phyloP scores from a whole-genome alignment of 257 asterid genomes.

The Ocimum tenuiflorum region DNA sequence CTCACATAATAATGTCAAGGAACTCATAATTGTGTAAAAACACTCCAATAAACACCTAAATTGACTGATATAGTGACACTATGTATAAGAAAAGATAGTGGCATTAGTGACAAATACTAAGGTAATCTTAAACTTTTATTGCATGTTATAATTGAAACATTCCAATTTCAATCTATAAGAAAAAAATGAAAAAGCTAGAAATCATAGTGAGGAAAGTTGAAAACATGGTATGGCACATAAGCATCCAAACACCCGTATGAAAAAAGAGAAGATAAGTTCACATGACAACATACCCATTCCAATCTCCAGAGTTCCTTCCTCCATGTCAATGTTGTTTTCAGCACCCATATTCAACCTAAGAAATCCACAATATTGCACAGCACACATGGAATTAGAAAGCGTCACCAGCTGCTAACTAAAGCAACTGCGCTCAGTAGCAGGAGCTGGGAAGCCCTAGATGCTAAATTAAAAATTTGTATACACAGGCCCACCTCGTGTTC shows the following conservation, averaged over 20 bases:
- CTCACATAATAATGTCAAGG: no score
- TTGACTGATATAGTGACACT: neutral
- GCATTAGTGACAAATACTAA: neutral
- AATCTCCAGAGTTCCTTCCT: conserved; percentile 85
- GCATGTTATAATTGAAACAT: neutral
- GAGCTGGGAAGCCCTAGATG: neutral
- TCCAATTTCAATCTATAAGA: neutral
- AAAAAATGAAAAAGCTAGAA: neutral
- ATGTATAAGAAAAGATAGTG: neutral
- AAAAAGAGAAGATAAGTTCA: conserved; percentile 1
- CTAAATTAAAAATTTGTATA: neutral
- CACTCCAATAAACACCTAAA: neutral
- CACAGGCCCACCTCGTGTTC: conserved; percentile 1
- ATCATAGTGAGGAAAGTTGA: neutral
- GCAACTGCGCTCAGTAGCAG: conserved; percentile 10
- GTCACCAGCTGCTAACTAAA: conserved; percentile 1
- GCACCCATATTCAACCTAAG: conserved; percentile 54
- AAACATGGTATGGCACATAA: neutral
- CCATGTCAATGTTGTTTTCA: conserved; percentile 49
- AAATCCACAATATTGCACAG: conserved; percentile 5
- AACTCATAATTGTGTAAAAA: neutral
- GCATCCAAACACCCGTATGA: neutral
- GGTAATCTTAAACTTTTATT: neutral
- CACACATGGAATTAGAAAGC: neutral
- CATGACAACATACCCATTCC: conserved; percentile 66